These are phyloP conservation scores for Polytrichum formosum DNA, from an alignment of 225 moss, liverwort and hornwort species.

Conservation along the genomic window DNA sequence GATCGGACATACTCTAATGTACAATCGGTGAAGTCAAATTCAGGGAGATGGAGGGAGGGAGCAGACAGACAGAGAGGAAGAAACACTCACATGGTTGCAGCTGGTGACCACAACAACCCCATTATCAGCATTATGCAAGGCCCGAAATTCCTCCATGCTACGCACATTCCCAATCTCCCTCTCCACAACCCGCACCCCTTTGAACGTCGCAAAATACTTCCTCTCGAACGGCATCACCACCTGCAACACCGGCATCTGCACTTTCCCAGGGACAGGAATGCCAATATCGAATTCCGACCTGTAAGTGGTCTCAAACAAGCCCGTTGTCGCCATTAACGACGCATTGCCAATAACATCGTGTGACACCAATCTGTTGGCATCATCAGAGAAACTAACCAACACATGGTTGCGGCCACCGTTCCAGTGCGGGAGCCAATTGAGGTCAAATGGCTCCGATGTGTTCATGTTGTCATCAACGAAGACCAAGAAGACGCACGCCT, in stretches of 20 bases:
- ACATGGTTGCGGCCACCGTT: constrained; percentile 24
- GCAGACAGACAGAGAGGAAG: too few species aligned
- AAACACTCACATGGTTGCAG: constrained; percentile 7
- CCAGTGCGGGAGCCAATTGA: constrained; percentile 11
- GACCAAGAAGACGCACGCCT: constrained; percentile 15
- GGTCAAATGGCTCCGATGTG: not conserved
- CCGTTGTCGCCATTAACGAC: constrained; percentile 3
- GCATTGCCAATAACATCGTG: constrained; percentile 9
- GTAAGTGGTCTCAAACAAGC: constrained; percentile 5
- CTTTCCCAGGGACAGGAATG: constrained; percentile 12
- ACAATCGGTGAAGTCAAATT: too few species aligned
- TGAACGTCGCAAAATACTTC: constrained; percentile 27
- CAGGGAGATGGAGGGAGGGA: too few species aligned
- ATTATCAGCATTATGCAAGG: constrained; percentile 23
- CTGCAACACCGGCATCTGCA: constrained; percentile 10
- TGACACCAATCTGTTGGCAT: not conserved
- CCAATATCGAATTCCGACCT: constrained; percentile 11
- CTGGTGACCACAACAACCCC: constrained; percentile 9
- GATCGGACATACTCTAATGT: too few species aligned
- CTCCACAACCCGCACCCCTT: constrained; percentile 15
- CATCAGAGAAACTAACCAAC: constrained; percentile 12
- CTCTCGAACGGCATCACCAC: constrained; percentile 9
- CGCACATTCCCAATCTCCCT: constrained; percentile 17
- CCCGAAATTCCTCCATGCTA: constrained; percentile 7
- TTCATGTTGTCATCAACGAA: constrained; percentile 1